Conservation (phyloP, 129 eudicot genomes). For the Glebionis coronaria region DNA sequence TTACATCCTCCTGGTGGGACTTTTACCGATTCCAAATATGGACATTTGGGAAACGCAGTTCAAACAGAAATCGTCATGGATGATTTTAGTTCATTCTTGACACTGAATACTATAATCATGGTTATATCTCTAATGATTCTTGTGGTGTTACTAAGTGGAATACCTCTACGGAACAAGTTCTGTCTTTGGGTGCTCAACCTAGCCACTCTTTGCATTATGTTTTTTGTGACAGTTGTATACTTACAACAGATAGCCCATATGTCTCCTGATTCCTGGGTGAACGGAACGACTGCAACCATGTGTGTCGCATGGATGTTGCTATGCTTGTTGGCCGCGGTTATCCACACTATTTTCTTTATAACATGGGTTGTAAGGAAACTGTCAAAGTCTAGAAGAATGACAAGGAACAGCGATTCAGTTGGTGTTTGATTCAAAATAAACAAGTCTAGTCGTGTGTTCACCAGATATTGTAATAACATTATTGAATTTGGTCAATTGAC, state of each 20-base stretch:
- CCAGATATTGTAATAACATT: too few species aligned
- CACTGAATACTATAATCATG: conserved; percentile 28
- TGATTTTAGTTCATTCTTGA: conserved; percentile 14
- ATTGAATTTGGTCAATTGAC: too few species aligned
- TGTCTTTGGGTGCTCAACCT: conserved; percentile 32
- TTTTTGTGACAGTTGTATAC: conserved; percentile 12
- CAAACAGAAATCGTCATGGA: too few species aligned
- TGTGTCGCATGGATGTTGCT: neutral
- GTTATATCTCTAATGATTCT: conserved; percentile 21
- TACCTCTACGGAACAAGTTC: conserved; percentile 27
- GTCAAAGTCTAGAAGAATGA: neutral
- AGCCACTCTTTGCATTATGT: conserved; percentile 18
- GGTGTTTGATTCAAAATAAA: neutral
- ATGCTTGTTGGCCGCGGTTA: conserved; percentile 16
- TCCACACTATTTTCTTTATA: conserved; percentile 24
- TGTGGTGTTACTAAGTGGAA: conserved; percentile 31
- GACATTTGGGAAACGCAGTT: conserved; percentile 33
- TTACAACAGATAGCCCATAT: conserved; percentile 11
- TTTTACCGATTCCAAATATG: conserved; percentile 12
- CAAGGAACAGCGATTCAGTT: neutral
- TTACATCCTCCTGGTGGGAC: conserved; percentile 35
- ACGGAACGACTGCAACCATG: neutral
- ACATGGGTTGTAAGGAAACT: conserved; percentile 5
- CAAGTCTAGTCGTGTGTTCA: too few species aligned
- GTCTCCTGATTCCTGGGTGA: conserved; percentile 28